Percentiles rank a stretch among this genome's conserved stretches.
Conservation (phyloP, 2,329 filamentous ascomycete genomes). For the Apiospora saccharicola region DNA sequence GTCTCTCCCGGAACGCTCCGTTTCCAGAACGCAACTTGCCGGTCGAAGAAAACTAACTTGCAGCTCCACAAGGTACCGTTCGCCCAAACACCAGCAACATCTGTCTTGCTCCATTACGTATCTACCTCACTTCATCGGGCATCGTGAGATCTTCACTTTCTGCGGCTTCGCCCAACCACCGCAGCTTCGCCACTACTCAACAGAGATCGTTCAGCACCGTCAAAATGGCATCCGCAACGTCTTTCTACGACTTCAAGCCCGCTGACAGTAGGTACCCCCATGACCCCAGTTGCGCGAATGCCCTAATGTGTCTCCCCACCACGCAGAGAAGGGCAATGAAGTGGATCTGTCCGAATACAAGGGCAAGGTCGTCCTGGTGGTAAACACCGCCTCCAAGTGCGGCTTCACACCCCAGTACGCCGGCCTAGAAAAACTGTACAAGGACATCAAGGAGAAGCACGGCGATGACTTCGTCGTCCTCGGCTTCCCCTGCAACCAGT, state of each 20-base stretch:
- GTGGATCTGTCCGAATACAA: constrained; percentile 76
- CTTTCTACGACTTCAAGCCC: constrained; percentile 85
- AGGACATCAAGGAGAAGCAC: constrained; percentile 73
- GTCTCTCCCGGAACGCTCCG: neutral
- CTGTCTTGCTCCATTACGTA: neutral
- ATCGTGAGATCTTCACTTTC: constrained; percentile 21
- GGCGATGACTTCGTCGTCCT: constrained; percentile 83
- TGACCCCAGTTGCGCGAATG: constrained; percentile 20
- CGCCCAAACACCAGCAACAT: neutral
- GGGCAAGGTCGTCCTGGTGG: constrained; percentile 92
- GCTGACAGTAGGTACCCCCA: constrained; percentile 71
- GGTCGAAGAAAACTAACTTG: neutral
- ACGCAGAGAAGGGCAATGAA: constrained; percentile 74
- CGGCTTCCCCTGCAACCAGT: constrained; percentile 99
- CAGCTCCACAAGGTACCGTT: constrained; percentile 7
- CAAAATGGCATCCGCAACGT: constrained; percentile 72
- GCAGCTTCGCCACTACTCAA: neutral
- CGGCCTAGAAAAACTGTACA: constrained; percentile 90
- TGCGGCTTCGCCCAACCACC: constrained; percentile 9
- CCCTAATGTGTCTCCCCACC: constrained; percentile 11
- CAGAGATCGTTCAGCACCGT: constrained; percentile 29
- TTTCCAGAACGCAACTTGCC: neutral
- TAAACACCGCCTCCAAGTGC: constrained; percentile 99
- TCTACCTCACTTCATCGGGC: constrained; percentile 8
- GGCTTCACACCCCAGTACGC: constrained; percentile 97